Percentiles rank a stretch among this genome's conserved stretches.
Conservation (phyloP, 2,329 filamentous ascomycete species). For the Pyricularia sp. region DNA sequence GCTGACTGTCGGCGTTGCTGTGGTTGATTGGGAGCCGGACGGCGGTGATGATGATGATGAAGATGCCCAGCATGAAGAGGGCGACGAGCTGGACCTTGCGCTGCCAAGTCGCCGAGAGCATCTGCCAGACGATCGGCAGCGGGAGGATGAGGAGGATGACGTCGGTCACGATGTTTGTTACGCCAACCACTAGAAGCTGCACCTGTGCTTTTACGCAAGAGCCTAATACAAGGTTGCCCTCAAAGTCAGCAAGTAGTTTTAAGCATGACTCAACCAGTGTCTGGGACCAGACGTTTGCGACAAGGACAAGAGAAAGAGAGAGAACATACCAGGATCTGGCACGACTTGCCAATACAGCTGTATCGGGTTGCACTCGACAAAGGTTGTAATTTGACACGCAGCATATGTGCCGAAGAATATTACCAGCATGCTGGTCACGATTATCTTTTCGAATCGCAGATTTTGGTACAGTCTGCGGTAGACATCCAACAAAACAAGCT, state of each 20-base stretch:
- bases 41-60: slow-evolving; percentile 39
- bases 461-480: slow-evolving; percentile 3
- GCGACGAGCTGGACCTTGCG: slow-evolving; percentile 21
- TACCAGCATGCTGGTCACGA: not conserved
- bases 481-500: slow-evolving; percentile 5
- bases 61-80: slow-evolving; percentile 27
- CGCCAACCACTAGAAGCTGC: slow-evolving; percentile 1
- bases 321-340: not conserved
- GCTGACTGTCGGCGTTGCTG: not conserved
- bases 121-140: slow-evolving; percentile 19
- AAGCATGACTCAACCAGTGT: not conserved
- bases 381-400: not conserved
- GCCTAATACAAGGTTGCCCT: not conserved
- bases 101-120: not conserved
- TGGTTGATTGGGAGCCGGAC: slow-evolving; percentile 28
- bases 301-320: not conserved
- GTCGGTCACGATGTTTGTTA: slow-evolving; percentile 24
- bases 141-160: slow-evolving; percentile 25
- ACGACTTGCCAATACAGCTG: slow-evolving; percentile 3
- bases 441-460: not conserved
- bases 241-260: not conserved
- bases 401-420: slow-evolving; percentile 3
- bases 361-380: slow-evolving; percentile 2
- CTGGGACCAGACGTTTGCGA: too few species aligned
- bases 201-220: not conserved